Conservation (phyloP, 345 rosid genomes). For the Eucalyptus decipiens region DNA sequence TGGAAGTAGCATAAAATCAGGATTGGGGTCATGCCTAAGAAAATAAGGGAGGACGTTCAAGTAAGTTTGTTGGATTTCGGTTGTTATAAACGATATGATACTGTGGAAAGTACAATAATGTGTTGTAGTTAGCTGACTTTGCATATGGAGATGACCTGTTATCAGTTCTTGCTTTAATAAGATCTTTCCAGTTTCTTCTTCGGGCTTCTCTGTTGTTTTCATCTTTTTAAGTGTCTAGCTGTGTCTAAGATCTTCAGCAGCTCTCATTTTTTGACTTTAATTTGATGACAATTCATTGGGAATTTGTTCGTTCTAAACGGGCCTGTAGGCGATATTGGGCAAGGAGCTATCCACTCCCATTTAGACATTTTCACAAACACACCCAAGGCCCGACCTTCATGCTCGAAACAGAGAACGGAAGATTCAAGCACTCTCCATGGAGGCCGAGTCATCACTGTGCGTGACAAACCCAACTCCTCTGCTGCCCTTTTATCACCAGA, state of each 20-base stretch:
- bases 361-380: background rate
- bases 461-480: background rate
- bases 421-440: background rate
- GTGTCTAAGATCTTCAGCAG: background rate
- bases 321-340: constrained; percentile 86
- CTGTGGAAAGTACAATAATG: background rate
- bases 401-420: background rate
- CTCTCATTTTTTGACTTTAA: background rate
- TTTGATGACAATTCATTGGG: constrained; percentile 12
- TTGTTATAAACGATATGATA: background rate
- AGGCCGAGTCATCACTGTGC: background rate
- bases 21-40: background rate
- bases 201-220: background rate
- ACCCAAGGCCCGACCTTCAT: background rate
- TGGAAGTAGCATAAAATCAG: background rate
- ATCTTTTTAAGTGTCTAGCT: background rate
- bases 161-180: background rate
- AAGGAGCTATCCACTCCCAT: constrained; percentile 30
- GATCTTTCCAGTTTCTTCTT: background rate
- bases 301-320: constrained; percentile 49
- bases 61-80: background rate
- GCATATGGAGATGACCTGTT: background rate
- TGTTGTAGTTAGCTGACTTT: background rate
- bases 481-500: background rate
- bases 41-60: background rate